These are phyloP conservation scores for Alternaria brassicae DNA, from an alignment of 2,329 filamentous ascomycete species.

Conservation along the genomic window DNA sequence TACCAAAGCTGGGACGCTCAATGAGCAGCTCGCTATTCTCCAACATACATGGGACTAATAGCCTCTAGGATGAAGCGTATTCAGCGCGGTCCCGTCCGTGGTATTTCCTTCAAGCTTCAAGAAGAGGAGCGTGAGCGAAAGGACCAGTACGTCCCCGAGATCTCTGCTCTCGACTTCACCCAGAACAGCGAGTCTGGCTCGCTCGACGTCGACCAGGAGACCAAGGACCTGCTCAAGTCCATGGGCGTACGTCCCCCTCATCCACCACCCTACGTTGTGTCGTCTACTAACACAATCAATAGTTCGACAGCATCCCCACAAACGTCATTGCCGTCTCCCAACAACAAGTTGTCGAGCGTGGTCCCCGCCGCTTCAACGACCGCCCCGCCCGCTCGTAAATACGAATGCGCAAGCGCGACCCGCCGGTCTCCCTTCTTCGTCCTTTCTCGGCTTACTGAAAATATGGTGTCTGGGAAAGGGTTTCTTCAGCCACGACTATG, in stretches of 20 bases:
- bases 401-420: slow-evolving; percentile 55
- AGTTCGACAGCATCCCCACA: slow-evolving; percentile 98
- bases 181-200: slow-evolving; percentile 92
- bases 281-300: slow-evolving; percentile 23
- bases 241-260: slow-evolving; percentile 78
- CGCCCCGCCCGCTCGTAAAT: slow-evolving; percentile 54
- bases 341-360: slow-evolving; percentile 83
- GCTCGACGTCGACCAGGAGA: slow-evolving; percentile 95
- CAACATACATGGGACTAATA: slow-evolving; percentile 12
- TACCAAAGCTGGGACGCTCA: not conserved
- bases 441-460: slow-evolving; percentile 45
- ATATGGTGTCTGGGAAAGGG: slow-evolving; percentile 85
- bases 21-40: not conserved
- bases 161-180: slow-evolving; percentile 97
- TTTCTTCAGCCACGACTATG: slow-evolving; percentile 93
- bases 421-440: slow-evolving; percentile 42
- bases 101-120: slow-evolving; percentile 99
- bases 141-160: slow-evolving; percentile 99
- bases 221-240: slow-evolving; percentile 99
- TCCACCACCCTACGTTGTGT: not conserved
- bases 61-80: slow-evolving; percentile 93
- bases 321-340: slow-evolving; percentile 92
- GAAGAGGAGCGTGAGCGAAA: slow-evolving; percentile 99
- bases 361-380: slow-evolving; percentile 78
- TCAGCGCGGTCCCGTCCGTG: slow-evolving; percentile 97